Conservation (phyloP, 352 stramenopile genomes). For the Aphanomyces invadans region DNA sequence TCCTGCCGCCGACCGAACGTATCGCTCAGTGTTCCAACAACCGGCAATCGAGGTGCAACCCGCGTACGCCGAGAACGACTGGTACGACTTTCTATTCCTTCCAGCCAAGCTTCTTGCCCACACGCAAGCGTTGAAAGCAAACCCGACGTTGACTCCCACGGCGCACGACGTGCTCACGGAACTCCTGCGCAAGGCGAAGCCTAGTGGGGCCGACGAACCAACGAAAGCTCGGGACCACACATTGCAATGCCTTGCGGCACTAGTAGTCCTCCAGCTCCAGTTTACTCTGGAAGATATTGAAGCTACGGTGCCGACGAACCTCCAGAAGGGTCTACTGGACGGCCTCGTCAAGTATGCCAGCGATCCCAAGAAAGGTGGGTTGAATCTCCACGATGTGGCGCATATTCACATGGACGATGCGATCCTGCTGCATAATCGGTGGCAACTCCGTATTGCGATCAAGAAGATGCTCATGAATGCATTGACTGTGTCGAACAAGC, state of each 20-base stretch:
- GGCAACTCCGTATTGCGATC: slow-evolving; percentile 44
- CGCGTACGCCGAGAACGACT: slow-evolving; percentile 57
- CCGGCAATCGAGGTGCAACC: slow-evolving; percentile 64
- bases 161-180: slow-evolving; percentile 33
- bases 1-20: slow-evolving; percentile 46
- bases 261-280: slow-evolving; percentile 70
- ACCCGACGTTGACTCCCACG: slow-evolving; percentile 20
- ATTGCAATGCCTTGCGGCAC: slow-evolving; percentile 58
- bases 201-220: slow-evolving; percentile 62
- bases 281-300: slow-evolving; percentile 52
- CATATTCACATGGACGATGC: slow-evolving; percentile 37
- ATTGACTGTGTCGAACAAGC: slow-evolving; percentile 12
- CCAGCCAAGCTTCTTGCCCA: slow-evolving; percentile 57
- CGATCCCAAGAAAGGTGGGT: slow-evolving; percentile 28
- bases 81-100: slow-evolving; percentile 82
- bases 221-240: slow-evolving; percentile 45
- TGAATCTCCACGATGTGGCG: slow-evolving; percentile 22
- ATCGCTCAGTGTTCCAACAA: slow-evolving; percentile 80
- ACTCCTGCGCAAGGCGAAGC: slow-evolving; percentile 79
- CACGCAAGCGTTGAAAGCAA: not conserved
- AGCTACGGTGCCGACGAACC: slow-evolving; percentile 52
- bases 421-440: slow-evolving; percentile 60
- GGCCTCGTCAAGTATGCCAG: slow-evolving; percentile 66
- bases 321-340: slow-evolving; percentile 73
- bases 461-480: slow-evolving; percentile 20